These are phyloP conservation scores for Kalanchoe fedtschenkoi DNA, from an alignment of 164 flowering plant species.

Conservation along the genomic window DNA sequence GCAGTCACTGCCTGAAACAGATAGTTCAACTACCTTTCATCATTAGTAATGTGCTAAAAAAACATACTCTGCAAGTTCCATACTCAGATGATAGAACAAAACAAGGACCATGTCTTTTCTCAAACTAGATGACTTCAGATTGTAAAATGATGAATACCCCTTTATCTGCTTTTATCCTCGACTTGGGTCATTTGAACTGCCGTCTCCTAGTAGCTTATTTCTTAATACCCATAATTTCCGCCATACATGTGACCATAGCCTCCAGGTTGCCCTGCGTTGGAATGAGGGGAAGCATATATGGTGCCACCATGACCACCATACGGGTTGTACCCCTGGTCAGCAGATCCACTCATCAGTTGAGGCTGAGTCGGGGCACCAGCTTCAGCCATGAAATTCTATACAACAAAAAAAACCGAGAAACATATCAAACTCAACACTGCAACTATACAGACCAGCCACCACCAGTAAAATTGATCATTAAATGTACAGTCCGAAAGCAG, in stretches of 20 bases:
- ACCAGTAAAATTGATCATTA: not conserved
- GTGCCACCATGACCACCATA: constrained; percentile 29
- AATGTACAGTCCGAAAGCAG: not conserved
- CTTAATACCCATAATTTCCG: constrained; percentile 33
- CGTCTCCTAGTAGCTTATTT: not conserved
- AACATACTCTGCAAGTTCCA: too few species aligned
- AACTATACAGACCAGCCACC: not conserved
- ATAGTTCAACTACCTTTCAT: too few species aligned
- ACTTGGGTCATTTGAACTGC: not conserved
- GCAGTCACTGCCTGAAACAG: too few species aligned
- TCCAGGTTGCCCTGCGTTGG: constrained; percentile 30
- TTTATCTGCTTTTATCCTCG: too few species aligned
- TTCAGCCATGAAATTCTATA: constrained; percentile 57
- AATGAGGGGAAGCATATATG: constrained; percentile 29
- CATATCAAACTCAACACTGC: not conserved
- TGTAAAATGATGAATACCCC: too few species aligned
- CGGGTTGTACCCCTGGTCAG: constrained; percentile 39
- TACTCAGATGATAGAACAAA: too few species aligned
- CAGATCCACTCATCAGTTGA: constrained; percentile 23
- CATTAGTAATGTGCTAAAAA: too few species aligned
- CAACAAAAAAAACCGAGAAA: not conserved
- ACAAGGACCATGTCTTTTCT: too few species aligned
- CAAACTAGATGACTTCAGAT: too few species aligned
- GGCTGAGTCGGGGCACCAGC: constrained; percentile 29
- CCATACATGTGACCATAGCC: constrained; percentile 46